Evolutionary conservation across 2,329 filamentous ascomycete species (phyloP).

Genomic region (Alternaria hordeiaustralica): DNA sequence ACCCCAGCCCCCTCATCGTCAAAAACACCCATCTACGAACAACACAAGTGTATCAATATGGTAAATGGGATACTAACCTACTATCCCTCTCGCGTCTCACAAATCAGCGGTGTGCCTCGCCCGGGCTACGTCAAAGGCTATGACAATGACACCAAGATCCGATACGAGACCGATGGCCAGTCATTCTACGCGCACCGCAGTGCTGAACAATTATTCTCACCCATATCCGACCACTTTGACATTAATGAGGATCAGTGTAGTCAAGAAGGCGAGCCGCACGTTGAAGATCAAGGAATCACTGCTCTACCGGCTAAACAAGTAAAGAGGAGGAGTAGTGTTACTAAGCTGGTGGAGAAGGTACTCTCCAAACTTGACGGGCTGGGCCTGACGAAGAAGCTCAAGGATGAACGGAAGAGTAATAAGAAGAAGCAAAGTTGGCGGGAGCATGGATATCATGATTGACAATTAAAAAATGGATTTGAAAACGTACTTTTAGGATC

Average conservation of each 20-base stretch:
- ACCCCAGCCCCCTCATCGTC: neutral
- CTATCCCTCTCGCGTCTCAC: neutral
- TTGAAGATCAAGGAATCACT: neutral
- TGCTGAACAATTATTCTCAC: neutral
- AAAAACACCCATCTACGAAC: neutral
- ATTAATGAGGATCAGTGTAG: slow-evolving; percentile 13
- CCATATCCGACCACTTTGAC: slow-evolving; percentile 13
- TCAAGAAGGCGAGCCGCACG: neutral
- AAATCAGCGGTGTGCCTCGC: neutral
- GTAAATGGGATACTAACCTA: neutral
- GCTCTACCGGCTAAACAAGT: neutral
- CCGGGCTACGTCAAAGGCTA: slow-evolving; percentile 7
- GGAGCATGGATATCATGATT: neutral
- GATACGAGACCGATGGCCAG: slow-evolving; percentile 27
- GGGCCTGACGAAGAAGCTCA: slow-evolving; percentile 15
- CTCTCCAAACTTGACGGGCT: slow-evolving; percentile 14
- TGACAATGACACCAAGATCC: slow-evolving; percentile 13
- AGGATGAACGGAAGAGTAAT: neutral
- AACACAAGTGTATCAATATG: neutral
- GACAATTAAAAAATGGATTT: neutral
- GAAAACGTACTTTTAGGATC: neutral
- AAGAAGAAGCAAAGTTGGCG: neutral
- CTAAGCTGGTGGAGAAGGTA: slow-evolving; percentile 16
- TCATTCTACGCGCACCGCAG: slow-evolving; percentile 21
- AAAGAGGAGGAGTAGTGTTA: slow-evolving; percentile 4